Evolutionary conservation across 1,139 yeast genomes (phyloP).

Genomic region (Candida tetrigidarum): DNA sequence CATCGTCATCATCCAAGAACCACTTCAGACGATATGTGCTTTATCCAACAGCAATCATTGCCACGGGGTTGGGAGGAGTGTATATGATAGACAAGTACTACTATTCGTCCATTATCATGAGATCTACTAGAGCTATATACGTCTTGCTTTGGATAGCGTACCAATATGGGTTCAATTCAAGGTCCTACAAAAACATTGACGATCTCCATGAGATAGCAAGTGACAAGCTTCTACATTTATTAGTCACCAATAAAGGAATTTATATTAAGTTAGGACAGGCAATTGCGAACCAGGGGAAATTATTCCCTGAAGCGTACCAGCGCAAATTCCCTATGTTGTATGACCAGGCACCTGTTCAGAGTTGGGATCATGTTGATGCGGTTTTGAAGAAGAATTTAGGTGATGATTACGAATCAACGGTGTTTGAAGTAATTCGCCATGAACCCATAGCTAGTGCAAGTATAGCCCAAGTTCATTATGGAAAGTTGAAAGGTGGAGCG

Average conservation of each 20-base stretch:
- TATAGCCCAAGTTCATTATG: slow-evolving; percentile 75
- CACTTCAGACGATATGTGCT: slow-evolving; percentile 6
- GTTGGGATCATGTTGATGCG: slow-evolving; percentile 57
- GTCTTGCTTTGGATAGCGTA: slow-evolving; percentile 56
- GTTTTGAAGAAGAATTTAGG: slow-evolving; percentile 53
- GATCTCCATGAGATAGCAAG: slow-evolving; percentile 66
- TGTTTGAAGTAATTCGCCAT: slow-evolving; percentile 53
- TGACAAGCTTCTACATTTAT: slow-evolving; percentile 53
- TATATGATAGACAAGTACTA: slow-evolving; percentile 44
- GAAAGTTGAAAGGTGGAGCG: slow-evolving; percentile 42
- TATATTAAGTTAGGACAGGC: slow-evolving; percentile 81
- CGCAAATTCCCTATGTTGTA: slow-evolving; percentile 58
- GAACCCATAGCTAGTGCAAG: slow-evolving; percentile 72
- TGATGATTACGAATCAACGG: slow-evolving; percentile 41
- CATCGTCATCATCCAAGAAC: neutral
- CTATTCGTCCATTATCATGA: slow-evolving; percentile 52
- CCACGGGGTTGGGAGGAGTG: slow-evolving; percentile 18
- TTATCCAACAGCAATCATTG: slow-evolving; percentile 9
- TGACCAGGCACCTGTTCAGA: slow-evolving; percentile 72
- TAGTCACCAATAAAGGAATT: slow-evolving; percentile 66
- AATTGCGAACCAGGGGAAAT: slow-evolving; percentile 68
- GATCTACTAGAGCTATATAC: slow-evolving; percentile 57
- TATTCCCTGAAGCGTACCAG: slow-evolving; percentile 68
- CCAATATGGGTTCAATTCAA: slow-evolving; percentile 58
- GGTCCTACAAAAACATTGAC: slow-evolving; percentile 43